Evolutionary conservation across 495 filamentous ascomycete species (phyloP).

Genomic region (Lichenothelia convexa): DNA sequence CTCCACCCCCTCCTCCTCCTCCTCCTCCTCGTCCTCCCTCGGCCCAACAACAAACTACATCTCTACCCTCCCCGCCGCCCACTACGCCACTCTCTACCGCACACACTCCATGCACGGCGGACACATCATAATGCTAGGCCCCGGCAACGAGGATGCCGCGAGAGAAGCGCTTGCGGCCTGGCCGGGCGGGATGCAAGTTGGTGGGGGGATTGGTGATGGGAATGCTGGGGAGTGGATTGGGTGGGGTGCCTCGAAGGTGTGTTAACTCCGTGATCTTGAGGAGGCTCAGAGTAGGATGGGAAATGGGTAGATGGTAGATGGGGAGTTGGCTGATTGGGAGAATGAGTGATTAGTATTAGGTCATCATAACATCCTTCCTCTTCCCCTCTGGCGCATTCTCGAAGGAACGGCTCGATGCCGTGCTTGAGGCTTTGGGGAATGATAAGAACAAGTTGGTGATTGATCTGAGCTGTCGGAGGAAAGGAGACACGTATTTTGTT

Average conservation of each 20-base stretch:
- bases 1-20: too few relatives aligned
- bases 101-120: conserved; percentile 54
- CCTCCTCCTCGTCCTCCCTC: conserved; percentile 7
- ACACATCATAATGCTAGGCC: conserved; percentile 91
- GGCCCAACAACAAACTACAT: conserved; percentile 80
- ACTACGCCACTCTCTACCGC: conserved; percentile 67
- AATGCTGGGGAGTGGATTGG: conserved; percentile 81
- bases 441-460: conserved; percentile 75
- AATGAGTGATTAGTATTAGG: conserved; percentile 33
- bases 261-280: conserved; percentile 9
- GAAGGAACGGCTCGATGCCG: conserved; percentile 46
- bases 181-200: conserved; percentile 65
- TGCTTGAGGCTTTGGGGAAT: conserved; percentile 49
- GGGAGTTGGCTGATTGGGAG: conserved; percentile 5
- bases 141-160: conserved; percentile 66
- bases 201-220: conserved; percentile 69
- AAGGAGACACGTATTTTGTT: conserved; percentile 64
- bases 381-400: conserved; percentile 75
- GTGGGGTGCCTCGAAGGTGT: conserved; percentile 75
- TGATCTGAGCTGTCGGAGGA: conserved; percentile 73
- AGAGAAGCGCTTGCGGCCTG: conserved; percentile 56
- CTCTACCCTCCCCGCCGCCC: conserved; percentile 56
- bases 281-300: too few relatives aligned
- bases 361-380: conserved; percentile 73
- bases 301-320: conserved; percentile 2